These are phyloP conservation scores for Sinapis alba DNA, from an alignment of 441 rosid genomes.

Conservation along the genomic window DNA sequence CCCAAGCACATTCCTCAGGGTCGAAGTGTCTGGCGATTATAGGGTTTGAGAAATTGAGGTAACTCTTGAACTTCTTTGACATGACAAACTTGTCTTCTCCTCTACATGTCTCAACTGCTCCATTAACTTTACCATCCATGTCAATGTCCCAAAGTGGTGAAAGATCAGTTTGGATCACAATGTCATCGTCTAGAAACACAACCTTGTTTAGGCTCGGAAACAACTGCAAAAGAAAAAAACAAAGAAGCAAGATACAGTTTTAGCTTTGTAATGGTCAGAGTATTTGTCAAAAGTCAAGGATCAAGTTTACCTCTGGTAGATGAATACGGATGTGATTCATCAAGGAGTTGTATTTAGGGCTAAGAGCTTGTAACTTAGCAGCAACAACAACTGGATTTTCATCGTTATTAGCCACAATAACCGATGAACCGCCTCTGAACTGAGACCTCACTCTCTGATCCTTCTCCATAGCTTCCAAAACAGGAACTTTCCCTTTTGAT, in stretches of 20 bases:
- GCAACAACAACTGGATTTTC: slow-evolving; percentile 89
- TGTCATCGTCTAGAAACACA: slow-evolving; percentile 93
- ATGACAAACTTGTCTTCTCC: slow-evolving; percentile 83
- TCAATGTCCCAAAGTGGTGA: slow-evolving; percentile 92
- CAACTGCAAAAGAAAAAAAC: slow-evolving; percentile 51
- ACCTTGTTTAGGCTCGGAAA: slow-evolving; percentile 90
- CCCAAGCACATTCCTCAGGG: slow-evolving; percentile 93
- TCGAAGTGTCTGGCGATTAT: slow-evolving; percentile 60
- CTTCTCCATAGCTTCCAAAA: slow-evolving; percentile 96
- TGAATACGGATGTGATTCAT: slow-evolving; percentile 96
- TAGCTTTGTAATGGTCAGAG: neutral
- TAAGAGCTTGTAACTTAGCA: slow-evolving; percentile 90
- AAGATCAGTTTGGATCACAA: slow-evolving; percentile 91
- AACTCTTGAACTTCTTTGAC: slow-evolving; percentile 86
- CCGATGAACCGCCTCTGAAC: slow-evolving; percentile 94
- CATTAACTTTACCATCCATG: slow-evolving; percentile 89
- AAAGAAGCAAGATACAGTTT: neutral
- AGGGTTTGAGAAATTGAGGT: slow-evolving; percentile 93
- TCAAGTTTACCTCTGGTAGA: slow-evolving; percentile 75
- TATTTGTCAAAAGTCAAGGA: neutral
- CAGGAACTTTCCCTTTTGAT: slow-evolving; percentile 90
- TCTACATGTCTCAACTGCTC: slow-evolving; percentile 87
- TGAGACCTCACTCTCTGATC: slow-evolving; percentile 82
- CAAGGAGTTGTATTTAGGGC: slow-evolving; percentile 90
- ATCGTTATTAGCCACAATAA: slow-evolving; percentile 63